Conservation (phyloP, 257 asterid species). For the Mitragyna speciosa region DNA sequence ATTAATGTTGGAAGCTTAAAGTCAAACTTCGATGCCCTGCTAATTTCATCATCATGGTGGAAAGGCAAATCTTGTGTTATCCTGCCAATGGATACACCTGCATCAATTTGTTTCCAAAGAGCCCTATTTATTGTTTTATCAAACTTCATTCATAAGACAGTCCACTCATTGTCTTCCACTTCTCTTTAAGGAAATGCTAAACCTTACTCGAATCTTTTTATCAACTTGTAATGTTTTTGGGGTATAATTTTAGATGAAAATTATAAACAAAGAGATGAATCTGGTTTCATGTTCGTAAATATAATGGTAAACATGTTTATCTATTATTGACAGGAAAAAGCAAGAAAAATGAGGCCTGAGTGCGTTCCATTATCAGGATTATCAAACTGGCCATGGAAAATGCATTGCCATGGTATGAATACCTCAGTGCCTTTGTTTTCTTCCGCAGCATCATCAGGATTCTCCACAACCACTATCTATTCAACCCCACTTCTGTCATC, state of each 20-base stretch:
- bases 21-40: neutral
- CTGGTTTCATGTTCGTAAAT: neutral
- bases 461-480: conserved; percentile 38
- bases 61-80: neutral
- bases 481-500: conserved; percentile 38
- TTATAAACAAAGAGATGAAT: neutral
- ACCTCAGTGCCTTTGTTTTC: conserved; percentile 31
- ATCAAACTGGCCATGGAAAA: conserved; percentile 66
- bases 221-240: neutral
- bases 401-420: conserved; percentile 48
- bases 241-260: neutral
- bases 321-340: conserved; percentile 48
- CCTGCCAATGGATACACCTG: neutral
- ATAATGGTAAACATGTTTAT: neutral
- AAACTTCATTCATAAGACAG: neutral
- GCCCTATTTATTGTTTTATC: neutral
- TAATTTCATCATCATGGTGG: neutral
- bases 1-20: neutral
- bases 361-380: conserved; percentile 46
- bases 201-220: neutral
- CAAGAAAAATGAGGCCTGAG: conserved; percentile 44
- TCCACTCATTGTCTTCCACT: neutral
- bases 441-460: conserved; percentile 27
- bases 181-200: neutral
- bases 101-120: neutral